Percentiles rank a stretch among this genome's conserved stretches.
Conservation (phyloP, 805 yeast genomes). For the Maudiozyma serrabonitensis region DNA sequence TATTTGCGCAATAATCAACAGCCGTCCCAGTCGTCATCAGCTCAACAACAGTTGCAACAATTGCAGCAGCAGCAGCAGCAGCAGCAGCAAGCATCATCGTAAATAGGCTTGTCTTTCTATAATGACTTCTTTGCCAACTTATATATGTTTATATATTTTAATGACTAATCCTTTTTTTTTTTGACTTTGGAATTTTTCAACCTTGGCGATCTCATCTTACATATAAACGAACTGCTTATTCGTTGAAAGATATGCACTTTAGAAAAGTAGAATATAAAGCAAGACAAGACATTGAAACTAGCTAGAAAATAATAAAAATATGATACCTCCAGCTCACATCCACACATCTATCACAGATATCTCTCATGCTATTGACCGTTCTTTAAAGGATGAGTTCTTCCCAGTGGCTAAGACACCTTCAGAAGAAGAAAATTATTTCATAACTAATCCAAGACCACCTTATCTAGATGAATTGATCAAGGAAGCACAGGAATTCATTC, state of each 20-base stretch:
- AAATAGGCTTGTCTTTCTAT: background rate
- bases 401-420: constrained; percentile 65
- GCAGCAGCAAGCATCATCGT: background rate
- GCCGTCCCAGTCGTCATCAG: background rate
- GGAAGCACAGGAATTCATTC: constrained; percentile 53
- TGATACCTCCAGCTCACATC: constrained; percentile 14
- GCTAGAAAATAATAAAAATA: background rate
- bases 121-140: no score
- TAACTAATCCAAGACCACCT: constrained; percentile 59
- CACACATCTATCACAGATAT: constrained; percentile 67
- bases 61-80: background rate
- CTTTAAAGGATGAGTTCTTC: constrained; percentile 47
- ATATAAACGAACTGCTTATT: no score
- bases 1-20: constrained; percentile 15
- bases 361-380: constrained; percentile 68
- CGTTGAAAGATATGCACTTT: no score
- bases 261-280: no score
- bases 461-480: constrained; percentile 55
- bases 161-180: no score
- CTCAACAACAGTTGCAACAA: background rate
- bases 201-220: no score
- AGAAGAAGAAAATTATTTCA: constrained; percentile 64
- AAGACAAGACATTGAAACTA: no score
- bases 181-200: no score
- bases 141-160: no score